Conservation (phyloP, 2,329 filamentous ascomycete species). For the Achaetomium macrosporum region DNA sequence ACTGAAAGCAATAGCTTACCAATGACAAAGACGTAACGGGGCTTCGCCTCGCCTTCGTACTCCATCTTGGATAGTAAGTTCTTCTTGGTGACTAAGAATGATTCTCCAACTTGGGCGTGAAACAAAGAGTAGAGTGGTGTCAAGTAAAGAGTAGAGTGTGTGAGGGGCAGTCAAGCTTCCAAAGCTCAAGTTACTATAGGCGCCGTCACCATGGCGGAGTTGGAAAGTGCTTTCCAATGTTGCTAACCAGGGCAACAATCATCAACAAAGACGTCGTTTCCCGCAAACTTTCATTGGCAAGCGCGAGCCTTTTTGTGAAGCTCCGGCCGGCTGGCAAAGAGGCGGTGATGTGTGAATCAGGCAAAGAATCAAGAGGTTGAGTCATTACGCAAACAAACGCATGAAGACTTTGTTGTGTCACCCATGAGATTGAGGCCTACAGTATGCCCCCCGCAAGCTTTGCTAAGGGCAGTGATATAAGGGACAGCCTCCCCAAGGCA, state of each 20-base stretch:
- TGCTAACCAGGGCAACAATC: background rate
- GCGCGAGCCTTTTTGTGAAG: background rate
- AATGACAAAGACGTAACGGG: constrained; percentile 5
- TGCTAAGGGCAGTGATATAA: background rate
- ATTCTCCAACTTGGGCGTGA: background rate
- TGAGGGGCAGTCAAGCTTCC: background rate
- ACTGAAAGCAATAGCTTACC: background rate
- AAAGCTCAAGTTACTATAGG: background rate
- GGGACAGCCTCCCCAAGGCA: background rate
- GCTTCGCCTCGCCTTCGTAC: background rate
- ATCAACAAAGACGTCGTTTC: background rate
- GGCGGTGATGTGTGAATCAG: background rate
- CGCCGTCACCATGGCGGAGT: too few species aligned
- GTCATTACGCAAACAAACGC: background rate
- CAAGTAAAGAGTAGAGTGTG: too few species aligned
- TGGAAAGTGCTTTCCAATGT: background rate
- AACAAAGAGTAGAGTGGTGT: background rate
- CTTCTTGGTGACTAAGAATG: too few species aligned
- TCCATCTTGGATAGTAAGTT: background rate
- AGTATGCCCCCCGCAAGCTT: background rate
- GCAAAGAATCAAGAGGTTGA: background rate
- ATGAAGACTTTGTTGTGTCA: background rate
- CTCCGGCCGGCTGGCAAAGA: background rate
- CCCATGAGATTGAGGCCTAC: background rate
- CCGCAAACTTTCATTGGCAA: background rate